phyloP scores from a whole-genome alignment of 352 stramenopile species.

The Pythium vanterpoolii region DNA sequence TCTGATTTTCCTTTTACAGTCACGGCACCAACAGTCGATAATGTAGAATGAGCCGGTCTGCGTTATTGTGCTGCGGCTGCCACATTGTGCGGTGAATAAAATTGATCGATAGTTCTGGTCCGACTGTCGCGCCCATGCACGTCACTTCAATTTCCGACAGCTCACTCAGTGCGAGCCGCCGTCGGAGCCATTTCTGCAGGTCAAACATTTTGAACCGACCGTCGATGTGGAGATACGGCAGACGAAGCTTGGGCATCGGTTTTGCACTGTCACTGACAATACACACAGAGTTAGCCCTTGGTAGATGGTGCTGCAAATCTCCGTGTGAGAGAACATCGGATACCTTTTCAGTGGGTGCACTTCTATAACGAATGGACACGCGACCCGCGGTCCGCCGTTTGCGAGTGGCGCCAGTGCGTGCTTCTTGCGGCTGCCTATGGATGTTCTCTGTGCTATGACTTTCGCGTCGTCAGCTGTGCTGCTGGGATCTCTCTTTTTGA shows the following conservation, averaged over 20 bases:
- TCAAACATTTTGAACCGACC: slow-evolving; percentile 67
- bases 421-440: slow-evolving; percentile 5
- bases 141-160: slow-evolving; percentile 43
- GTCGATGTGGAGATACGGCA: slow-evolving; percentile 61
- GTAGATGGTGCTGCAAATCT: background rate
- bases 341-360: slow-evolving; percentile 32
- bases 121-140: slow-evolving; percentile 56
- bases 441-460: background rate
- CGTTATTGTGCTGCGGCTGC: slow-evolving; percentile 43
- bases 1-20: slow-evolving; percentile 1
- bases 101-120: slow-evolving; percentile 55
- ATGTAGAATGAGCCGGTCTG: slow-evolving; percentile 43
- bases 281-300: background rate
- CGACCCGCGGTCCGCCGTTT: slow-evolving; percentile 9
- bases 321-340: background rate
- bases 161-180: slow-evolving; percentile 31
- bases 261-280: background rate
- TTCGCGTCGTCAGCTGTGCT: background rate
- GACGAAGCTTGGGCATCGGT: slow-evolving; percentile 31
- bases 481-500: slow-evolving; percentile 35
- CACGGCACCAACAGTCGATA: slow-evolving; percentile 37
- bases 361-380: slow-evolving; percentile 35
- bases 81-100: slow-evolving; percentile 71
- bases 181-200: slow-evolving; percentile 44
- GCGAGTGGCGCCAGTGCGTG: slow-evolving; percentile 9